These are phyloP conservation scores for Monilinia aucupariae DNA, from an alignment of 2,329 filamentous ascomycete species.

Conservation along the genomic window DNA sequence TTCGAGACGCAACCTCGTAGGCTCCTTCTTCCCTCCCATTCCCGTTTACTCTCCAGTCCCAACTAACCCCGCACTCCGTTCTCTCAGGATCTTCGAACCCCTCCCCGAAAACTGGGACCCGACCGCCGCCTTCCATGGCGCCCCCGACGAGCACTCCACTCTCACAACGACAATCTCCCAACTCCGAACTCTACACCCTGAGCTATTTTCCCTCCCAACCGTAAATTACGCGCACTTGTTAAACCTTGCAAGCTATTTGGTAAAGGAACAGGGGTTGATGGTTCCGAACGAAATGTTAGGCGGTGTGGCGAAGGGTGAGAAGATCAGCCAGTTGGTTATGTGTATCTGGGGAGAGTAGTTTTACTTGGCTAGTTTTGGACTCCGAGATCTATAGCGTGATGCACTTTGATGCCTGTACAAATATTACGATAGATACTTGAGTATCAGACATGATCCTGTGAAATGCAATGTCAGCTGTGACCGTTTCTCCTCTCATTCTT, in stretches of 20 bases:
- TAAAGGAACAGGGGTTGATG: constrained; percentile 22
- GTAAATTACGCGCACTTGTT: neutral
- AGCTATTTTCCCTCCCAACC: neutral
- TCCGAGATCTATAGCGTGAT: neutral
- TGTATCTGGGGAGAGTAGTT: constrained; percentile 1
- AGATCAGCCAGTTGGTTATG: constrained; percentile 13
- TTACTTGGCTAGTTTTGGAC: too few relatives aligned
- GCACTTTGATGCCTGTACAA: neutral
- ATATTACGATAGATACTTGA: neutral
- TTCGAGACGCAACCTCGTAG: neutral
- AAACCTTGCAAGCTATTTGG: constrained; percentile 26
- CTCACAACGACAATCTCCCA: neutral
- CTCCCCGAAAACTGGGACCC: neutral
- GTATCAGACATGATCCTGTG: neutral
- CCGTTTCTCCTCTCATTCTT: too few relatives aligned
- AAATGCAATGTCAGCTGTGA: too few relatives aligned
- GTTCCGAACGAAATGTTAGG: constrained; percentile 15
- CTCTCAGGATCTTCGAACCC: neutral
- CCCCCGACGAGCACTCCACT: neutral
- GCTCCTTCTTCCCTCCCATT: neutral
- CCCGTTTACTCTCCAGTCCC: neutral
- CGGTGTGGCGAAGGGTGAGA: neutral
- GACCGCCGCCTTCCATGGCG: neutral
- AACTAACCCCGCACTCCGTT: neutral
- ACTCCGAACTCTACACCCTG: neutral